A percentile compares a stretch with the other conserved stretches of the same genome.
Conservation (phyloP, 495 filamentous ascomycete genomes). For the Chaetomidium leptoderma region DNA sequence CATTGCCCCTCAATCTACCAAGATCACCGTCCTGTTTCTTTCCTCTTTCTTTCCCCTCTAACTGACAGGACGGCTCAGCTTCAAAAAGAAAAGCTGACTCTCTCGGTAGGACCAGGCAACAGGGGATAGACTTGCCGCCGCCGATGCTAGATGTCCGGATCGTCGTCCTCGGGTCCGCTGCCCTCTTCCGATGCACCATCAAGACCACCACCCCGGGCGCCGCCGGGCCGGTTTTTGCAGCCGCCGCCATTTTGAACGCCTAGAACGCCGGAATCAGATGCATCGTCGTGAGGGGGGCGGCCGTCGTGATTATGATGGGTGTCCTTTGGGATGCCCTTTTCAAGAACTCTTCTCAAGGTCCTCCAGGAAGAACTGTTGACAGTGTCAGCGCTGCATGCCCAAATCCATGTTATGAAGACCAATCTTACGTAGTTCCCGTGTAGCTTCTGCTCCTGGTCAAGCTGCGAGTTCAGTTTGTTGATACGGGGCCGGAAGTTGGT, state of each 20-base stretch:
- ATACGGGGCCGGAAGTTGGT: slow-evolving; percentile 94
- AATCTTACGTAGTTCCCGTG: slow-evolving; percentile 80
- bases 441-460: slow-evolving; percentile 96
- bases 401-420: background rate
- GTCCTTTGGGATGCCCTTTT: slow-evolving; percentile 49
- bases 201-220: slow-evolving; percentile 31
- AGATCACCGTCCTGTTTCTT: background rate
- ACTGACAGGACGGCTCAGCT: background rate
- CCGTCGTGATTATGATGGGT: slow-evolving; percentile 33
- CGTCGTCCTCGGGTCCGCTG: slow-evolving; percentile 40
- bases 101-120: slow-evolving; percentile 50
- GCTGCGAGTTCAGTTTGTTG: slow-evolving; percentile 92
- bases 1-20: slow-evolving; percentile 47
- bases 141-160: slow-evolving; percentile 40
- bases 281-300: slow-evolving; percentile 30
- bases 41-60: background rate
- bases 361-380: slow-evolving; percentile 77
- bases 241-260: slow-evolving; percentile 39
- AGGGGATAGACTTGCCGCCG: slow-evolving; percentile 51
- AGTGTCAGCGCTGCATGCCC: slow-evolving; percentile 15
- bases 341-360: slow-evolving; percentile 63
- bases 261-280: slow-evolving; percentile 42
- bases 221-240: slow-evolving; percentile 25
- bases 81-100: slow-evolving; percentile 5
- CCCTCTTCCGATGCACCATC: slow-evolving; percentile 34